Evolutionary conservation across 2,329 filamentous ascomycete genomes (phyloP).

Genomic region (Aureobasidium sp.): DNA sequence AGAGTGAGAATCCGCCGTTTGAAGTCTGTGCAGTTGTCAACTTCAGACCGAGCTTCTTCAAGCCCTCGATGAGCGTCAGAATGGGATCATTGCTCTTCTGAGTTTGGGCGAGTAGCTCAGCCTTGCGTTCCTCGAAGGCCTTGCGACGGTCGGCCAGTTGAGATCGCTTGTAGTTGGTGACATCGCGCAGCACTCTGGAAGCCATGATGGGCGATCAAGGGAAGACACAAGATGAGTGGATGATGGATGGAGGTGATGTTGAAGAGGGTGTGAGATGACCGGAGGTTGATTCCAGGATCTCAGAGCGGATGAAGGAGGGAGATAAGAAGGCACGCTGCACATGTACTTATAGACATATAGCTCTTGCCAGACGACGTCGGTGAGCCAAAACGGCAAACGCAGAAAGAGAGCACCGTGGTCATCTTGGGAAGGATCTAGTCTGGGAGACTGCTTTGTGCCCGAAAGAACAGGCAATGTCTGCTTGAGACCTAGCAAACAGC

Average conservation of each 20-base stretch:
- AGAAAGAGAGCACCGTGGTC: neutral
- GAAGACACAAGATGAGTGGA: neutral
- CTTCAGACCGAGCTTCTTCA: constrained; percentile 15
- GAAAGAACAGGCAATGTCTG: neutral
- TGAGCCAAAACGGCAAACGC: constrained; percentile 3
- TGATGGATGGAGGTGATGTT: neutral
- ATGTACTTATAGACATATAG: constrained; percentile 12
- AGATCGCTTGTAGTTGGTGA: constrained; percentile 16
- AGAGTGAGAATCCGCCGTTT: constrained; percentile 1
- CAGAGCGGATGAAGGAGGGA: neutral
- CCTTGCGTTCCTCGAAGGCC: constrained; percentile 9
- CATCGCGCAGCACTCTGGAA: constrained; percentile 16
- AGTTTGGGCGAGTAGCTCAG: neutral
- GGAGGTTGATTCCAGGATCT: constrained; percentile 5
- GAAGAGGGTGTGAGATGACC: neutral
- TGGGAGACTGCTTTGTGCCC: neutral
- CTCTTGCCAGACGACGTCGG: neutral
- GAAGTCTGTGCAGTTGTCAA: neutral
- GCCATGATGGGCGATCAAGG: constrained; percentile 12
- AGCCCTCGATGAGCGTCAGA: constrained; percentile 8
- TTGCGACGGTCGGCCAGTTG: constrained; percentile 7
- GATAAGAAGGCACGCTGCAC: neutral
- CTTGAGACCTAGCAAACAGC: neutral
- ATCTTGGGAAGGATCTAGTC: neutral
- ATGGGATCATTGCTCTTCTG: neutral